These are phyloP conservation scores for Talaromyces sp. DNA, from an alignment of 2,329 filamentous ascomycete genomes.

Conservation along the genomic window DNA sequence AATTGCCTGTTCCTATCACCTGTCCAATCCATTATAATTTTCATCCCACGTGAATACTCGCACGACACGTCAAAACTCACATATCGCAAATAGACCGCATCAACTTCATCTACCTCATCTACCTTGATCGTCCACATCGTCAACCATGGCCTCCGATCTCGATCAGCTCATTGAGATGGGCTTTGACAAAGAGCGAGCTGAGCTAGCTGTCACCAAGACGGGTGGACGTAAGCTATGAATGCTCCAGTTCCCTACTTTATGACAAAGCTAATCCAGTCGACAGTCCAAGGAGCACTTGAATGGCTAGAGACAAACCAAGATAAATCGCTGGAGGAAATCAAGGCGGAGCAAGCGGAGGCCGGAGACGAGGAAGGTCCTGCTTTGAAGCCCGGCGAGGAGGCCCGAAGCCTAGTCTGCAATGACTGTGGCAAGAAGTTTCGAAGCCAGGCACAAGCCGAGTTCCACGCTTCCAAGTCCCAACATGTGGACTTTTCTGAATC, in stretches of 20 bases:
- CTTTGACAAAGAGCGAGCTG: slow-evolving; percentile 80
- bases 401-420: slow-evolving; percentile 86
- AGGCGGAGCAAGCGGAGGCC: slow-evolving; percentile 57
- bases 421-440: slow-evolving; percentile 93
- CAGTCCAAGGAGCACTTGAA: slow-evolving; percentile 86
- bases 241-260: background rate
- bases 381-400: slow-evolving; percentile 70
- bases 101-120: background rate
- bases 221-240: slow-evolving; percentile 68
- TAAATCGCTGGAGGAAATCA: slow-evolving; percentile 80
- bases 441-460: slow-evolving; percentile 78
- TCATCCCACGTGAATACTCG: background rate
- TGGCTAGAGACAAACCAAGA: slow-evolving; percentile 95
- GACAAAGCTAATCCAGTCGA: slow-evolving; percentile 13
- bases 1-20: slow-evolving; percentile 4
- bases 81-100: background rate
- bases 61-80: background rate
- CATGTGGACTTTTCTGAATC: slow-evolving; percentile 93
- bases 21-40: background rate
- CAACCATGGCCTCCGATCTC: slow-evolving; percentile 55
- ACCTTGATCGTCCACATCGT: background rate
- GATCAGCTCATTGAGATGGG: slow-evolving; percentile 67
- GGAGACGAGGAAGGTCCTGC: slow-evolving; percentile 62
- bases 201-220: slow-evolving; percentile 80
- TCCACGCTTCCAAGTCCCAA: slow-evolving; percentile 87